Conservation (phyloP, 2,329 filamentous ascomycete genomes). For the Rhytidhysteron rufulum region DNA sequence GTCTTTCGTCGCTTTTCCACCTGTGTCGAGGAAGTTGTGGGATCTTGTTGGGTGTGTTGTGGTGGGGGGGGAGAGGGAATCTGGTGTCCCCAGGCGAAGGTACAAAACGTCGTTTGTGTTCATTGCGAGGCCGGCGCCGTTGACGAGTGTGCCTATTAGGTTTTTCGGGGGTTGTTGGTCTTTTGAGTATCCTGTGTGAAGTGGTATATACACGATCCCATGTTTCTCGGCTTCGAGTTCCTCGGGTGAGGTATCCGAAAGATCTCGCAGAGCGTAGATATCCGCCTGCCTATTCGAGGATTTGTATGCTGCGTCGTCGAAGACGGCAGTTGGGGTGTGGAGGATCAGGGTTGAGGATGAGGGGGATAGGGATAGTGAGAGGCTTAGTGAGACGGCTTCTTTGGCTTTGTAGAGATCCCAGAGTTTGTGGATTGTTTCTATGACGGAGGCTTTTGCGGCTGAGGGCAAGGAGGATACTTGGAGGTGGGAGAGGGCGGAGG, state of each 20-base stretch:
- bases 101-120: slow-evolving; percentile 80
- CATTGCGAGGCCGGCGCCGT: slow-evolving; percentile 87
- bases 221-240: slow-evolving; percentile 62
- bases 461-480: slow-evolving; percentile 47
- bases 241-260: slow-evolving; percentile 48
- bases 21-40: slow-evolving; percentile 85
- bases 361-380: slow-evolving; percentile 43
- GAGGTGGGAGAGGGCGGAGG: slow-evolving; percentile 49
- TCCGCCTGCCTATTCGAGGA: slow-evolving; percentile 59
- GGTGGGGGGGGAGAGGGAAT: slow-evolving; percentile 27
- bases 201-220: slow-evolving; percentile 76
- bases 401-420: slow-evolving; percentile 59
- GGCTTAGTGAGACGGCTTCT: slow-evolving; percentile 61
- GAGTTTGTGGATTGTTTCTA: slow-evolving; percentile 51
- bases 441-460: slow-evolving; percentile 43
- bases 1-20: slow-evolving; percentile 78
- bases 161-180: slow-evolving; percentile 31
- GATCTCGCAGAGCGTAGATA: slow-evolving; percentile 56
- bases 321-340: slow-evolving; percentile 56
- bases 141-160: slow-evolving; percentile 78
- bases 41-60: slow-evolving; percentile 67
- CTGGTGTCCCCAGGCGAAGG: slow-evolving; percentile 56
- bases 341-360: slow-evolving; percentile 45
- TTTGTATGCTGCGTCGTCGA: slow-evolving; percentile 67
- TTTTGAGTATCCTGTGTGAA: slow-evolving; percentile 22